A percentile compares a stretch with the other conserved stretches of the same genome.
Conservation (phyloP, 108 stramenopile genomes). For the Fragilaria crotonensis region DNA sequence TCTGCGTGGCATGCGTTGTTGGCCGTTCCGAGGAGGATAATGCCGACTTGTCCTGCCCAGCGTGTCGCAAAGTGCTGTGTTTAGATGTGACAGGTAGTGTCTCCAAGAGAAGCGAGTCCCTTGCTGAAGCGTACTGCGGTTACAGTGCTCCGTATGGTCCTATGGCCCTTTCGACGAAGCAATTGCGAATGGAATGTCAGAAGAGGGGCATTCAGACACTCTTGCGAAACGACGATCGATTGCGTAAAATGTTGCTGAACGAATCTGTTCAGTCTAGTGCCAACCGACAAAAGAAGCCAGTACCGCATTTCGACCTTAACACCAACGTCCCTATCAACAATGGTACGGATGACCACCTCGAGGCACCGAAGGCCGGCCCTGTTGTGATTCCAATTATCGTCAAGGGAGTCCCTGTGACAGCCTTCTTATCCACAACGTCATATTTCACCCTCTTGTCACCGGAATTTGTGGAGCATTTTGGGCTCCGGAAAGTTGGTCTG, state of each 20-base stretch:
- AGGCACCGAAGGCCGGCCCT: constrained; percentile 1
- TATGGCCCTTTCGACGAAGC: not conserved
- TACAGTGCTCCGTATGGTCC: constrained; percentile 1
- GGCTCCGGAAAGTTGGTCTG: not conserved
- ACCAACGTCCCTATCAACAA: not conserved
- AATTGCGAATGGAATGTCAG: constrained; percentile 8
- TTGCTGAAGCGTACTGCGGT: not conserved
- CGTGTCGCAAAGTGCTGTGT: not conserved
- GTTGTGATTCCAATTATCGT: constrained; percentile 12
- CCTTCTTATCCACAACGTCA: constrained; percentile 3
- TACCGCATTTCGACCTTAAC: not conserved
- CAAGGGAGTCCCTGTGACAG: constrained; percentile 5
- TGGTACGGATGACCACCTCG: not conserved
- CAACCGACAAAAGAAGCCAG: not conserved
- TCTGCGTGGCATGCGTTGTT: not conserved
- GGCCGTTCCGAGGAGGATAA: not conserved
- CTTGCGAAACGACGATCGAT: not conserved
- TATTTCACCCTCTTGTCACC: constrained; percentile 3
- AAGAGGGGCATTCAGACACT: not conserved
- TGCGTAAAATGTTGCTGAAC: not conserved
- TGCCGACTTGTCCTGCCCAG: not conserved
- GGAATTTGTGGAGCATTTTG: constrained; percentile 5
- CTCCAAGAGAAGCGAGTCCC: not conserved
- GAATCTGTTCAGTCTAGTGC: not conserved
- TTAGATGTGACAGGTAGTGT: not conserved